Conservation (phyloP, 176 grass and related monocot species). For the Phoenix dactylifera region DNA sequence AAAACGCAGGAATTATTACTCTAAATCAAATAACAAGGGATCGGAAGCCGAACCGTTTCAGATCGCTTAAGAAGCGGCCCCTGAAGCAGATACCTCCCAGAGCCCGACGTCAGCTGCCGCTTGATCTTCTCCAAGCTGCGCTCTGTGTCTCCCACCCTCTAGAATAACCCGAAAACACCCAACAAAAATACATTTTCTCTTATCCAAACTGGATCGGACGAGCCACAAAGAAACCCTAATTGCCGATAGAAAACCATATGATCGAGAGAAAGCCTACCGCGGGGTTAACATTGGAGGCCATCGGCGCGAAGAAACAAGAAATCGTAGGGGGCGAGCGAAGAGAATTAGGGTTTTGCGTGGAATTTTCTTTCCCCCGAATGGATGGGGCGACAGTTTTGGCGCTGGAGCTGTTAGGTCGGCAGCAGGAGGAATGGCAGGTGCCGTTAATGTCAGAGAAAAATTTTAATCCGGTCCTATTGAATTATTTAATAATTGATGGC, state of each 20-base stretch:
- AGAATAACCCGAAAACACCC: constrained; percentile 1
- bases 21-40: neutral
- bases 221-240: neutral
- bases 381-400: no score
- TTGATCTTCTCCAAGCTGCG: constrained; percentile 82
- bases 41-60: constrained; percentile 34
- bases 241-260: neutral
- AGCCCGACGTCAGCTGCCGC: constrained; percentile 62
- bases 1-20: neutral
- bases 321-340: neutral
- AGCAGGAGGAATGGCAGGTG: no score
- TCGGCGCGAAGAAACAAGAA: neutral
- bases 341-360: constrained; percentile 2
- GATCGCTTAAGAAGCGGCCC: constrained; percentile 86
- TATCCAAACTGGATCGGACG: no score
- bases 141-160: constrained; percentile 57
- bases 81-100: constrained; percentile 64
- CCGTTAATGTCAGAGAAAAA: no score
- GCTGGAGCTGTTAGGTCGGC: no score
- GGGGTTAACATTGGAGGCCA: constrained; percentile 3
- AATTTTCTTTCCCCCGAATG: neutral
- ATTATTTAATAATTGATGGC: no score
- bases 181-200: neutral
- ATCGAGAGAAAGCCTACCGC: neutral
- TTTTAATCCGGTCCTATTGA: no score